Base-by-base conservation (phyloP, 1,284 basidiomycete species). In the Entoloma clypeatum region DNA sequence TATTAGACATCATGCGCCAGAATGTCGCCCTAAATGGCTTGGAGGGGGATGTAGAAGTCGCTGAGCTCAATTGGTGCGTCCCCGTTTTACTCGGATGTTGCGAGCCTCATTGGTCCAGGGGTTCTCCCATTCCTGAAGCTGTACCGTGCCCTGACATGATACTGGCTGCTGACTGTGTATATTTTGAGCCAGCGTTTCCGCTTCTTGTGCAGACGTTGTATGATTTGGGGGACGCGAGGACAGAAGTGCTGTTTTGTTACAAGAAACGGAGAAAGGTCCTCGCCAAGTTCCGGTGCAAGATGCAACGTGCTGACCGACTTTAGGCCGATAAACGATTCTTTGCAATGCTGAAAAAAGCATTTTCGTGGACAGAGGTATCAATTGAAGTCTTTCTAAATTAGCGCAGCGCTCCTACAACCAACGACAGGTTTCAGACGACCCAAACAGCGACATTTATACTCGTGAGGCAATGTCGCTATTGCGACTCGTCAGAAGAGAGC, bases 291-390 rank as follows among this genome's bases (percentile, higher is more conserved):
- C 4, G 28, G 18, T 21, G 23, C 14, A n/a, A n/a, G n/a, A n/a
- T n/a, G n/a, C 16, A 8, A 26, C 18, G 33, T 26, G 10, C 6
- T 34, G n/a, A 33, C 19, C 13, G 52, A 5, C 51, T 25, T 8
- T 50, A 92, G 87, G 93, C 92, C 0, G 93, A 96, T 61, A 93
- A 86, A 57, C 79, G 88, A 1, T 96, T 96, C 66, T 96, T 96
- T 59, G 62, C 67, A 0, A 58, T 94, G 56, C 69, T 96, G 41
- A 90, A 80, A 61, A 92, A 88, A 55, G 69, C 79, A 39, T 96
- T 96, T 57, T 69, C 63, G n/a, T 92, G 88, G 81, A 63, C 64
- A 45, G 77, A 88, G 64, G 85, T 86, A 51, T 28, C 33, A 47
- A 18, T 35, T 7, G 4, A 17, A 29, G 28, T 29, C 8, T 21